Conservation (phyloP, 2,329 filamentous ascomycete species). For the Xylariales sp. region DNA sequence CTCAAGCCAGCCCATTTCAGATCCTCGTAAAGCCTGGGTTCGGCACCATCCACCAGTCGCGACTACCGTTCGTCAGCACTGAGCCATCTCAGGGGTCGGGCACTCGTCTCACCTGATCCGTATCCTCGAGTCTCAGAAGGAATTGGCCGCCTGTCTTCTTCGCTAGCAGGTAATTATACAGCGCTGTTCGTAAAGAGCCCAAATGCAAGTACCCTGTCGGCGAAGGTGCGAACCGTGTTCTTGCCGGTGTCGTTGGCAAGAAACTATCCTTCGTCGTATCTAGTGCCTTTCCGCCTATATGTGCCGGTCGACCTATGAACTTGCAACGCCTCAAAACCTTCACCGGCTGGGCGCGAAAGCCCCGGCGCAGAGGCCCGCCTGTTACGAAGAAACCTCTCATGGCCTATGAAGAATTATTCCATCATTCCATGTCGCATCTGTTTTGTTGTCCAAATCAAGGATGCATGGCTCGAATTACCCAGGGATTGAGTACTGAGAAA, state of each 20-base stretch:
- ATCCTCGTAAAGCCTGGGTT: conserved; percentile 72
- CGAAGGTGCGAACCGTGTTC: conserved; percentile 90
- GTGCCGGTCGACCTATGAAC: conserved; percentile 21
- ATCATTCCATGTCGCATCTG: not conserved
- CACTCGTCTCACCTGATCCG: conserved; percentile 65
- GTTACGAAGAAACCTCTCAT: conserved; percentile 21
- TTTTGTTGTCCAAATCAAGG: not conserved
- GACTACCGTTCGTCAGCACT: conserved; percentile 45
- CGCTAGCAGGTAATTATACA: conserved; percentile 95
- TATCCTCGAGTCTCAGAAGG: conserved; percentile 87
- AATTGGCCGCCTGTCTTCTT: conserved; percentile 86
- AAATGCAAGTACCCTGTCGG: conserved; percentile 92
- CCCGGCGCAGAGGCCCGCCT: conserved; percentile 16
- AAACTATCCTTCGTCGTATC: conserved; percentile 13
- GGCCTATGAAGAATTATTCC: not conserved
- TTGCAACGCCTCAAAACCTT: conserved; percentile 19
- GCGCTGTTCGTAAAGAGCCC: conserved; percentile 82
- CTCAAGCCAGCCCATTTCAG: conserved; percentile 81
- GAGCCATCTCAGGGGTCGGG: conserved; percentile 10
- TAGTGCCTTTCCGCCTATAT: conserved; percentile 2
- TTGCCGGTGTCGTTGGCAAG: conserved; percentile 53
- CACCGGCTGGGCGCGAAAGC: conserved; percentile 12
- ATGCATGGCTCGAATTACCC: not conserved
- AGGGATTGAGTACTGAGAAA: not conserved
- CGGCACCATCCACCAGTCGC: conserved; percentile 75